Evolutionary conservation across 2,329 filamentous ascomycete species (phyloP), one percentile per base, ranked within the genome.

Genomic region (Ophiostoma sp.): DNA sequence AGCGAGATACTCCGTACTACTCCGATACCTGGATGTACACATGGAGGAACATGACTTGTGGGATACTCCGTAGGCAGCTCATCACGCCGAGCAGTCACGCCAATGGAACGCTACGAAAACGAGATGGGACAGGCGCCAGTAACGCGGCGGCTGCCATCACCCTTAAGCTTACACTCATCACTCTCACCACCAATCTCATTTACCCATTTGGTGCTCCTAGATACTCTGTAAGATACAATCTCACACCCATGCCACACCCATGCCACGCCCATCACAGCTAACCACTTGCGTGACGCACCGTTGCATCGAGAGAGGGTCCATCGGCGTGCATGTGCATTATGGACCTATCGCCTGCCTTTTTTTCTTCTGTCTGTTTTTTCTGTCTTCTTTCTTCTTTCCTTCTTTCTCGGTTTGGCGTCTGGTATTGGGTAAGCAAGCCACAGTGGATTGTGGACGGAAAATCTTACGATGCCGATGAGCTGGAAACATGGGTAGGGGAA

Each of bases 271-370:
- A 62, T 38, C 52, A 60, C 55, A 60, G 27, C 55, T 38, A 60
- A 38, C 55, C 27, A 60, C 55, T 40, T 40, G 16, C 58, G 58
- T 62, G 58, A 62, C 16, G 58, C 58, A 62, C 38, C 38, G 58
- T 62, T 42, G 58, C 58, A 62, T 62, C n/a, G 58, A 41, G 38
- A 62, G 58, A 18, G 58, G 58, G 58, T 11, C 36, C 12, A 12
- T 55, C 45, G 45, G 6, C 11, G 4, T n/a, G 11, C 2, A 55
- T 18, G 12, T 40, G 58, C 38, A 14, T 27, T 27, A 49, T 49
- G 45, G 14, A 41, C 27, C n/a, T 27, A 14, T n/a, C 14, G 58
- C 38, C 36, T 60, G 52, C 36, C 27, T 27, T 2, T 27, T 27
- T 27, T 27, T 27, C 27, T 27, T 27, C 27, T 27, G 27, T 27